These are phyloP conservation scores for Diversispora epigaea DNA, from an alignment of 192 early-diverging fungal genomes.

Conservation along the genomic window DNA sequence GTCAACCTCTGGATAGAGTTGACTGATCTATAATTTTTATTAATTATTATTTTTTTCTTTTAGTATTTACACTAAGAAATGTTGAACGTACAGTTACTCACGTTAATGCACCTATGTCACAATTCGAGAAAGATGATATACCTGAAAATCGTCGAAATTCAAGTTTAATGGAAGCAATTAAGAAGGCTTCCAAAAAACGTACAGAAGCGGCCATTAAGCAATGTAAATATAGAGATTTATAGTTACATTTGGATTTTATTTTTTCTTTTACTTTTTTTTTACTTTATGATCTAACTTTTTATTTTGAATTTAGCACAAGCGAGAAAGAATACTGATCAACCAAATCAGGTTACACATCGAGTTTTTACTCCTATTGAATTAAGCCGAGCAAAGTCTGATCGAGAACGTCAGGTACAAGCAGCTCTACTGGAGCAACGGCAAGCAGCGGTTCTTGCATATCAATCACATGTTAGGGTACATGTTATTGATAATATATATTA, in stretches of 20 bases:
- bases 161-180: conserved; percentile 61
- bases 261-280: not conserved
- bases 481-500: not conserved
- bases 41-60: no score
- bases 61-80: no score
- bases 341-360: conserved; percentile 19
- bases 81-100: conserved; percentile 25
- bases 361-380: conserved; percentile 54
- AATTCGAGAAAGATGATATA: conserved; percentile 43
- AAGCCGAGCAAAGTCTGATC: conserved; percentile 50
- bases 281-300: conserved; percentile 7
- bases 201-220: conserved; percentile 43
- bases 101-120: not conserved
- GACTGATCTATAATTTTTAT: no score
- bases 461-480: conserved; percentile 39
- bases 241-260: conserved; percentile 28
- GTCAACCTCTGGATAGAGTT: no score
- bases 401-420: conserved; percentile 52
- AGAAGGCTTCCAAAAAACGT: conserved; percentile 58
- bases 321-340: conserved; percentile 2
- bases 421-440: conserved; percentile 51
- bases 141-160: conserved; percentile 51
- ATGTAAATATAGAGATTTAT: conserved; percentile 32
- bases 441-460: conserved; percentile 46
- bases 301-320: not conserved